Conservation (phyloP, 148 eudicot genomes). For the Arbutus unedo region DNA sequence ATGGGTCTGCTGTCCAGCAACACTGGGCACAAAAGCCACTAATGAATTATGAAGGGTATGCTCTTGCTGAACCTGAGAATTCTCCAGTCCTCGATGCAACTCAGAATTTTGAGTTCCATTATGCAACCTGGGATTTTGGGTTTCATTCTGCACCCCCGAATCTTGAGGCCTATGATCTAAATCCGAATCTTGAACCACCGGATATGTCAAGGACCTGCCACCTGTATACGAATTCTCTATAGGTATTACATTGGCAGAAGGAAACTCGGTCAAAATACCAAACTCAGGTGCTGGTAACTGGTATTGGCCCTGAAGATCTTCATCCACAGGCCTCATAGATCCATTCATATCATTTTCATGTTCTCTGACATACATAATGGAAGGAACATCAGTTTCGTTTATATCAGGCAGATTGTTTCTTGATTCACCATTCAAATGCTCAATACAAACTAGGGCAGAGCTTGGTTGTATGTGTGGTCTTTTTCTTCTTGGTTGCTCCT, state of each 20-base stretch:
- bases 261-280: slow-evolving; percentile 30
- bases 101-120: slow-evolving; percentile 13
- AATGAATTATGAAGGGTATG: slow-evolving; percentile 34
- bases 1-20: slow-evolving; percentile 32
- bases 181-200: slow-evolving; percentile 28
- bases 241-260: slow-evolving; percentile 32
- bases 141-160: slow-evolving; percentile 12
- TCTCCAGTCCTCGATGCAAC: slow-evolving; percentile 16
- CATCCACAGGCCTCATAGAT: slow-evolving; percentile 32
- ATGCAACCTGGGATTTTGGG: slow-evolving; percentile 9
- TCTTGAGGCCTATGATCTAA: slow-evolving; percentile 8
- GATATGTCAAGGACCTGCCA: slow-evolving; percentile 32
- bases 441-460: slow-evolving; percentile 28
- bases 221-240: slow-evolving; percentile 24
- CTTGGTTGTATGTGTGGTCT: slow-evolving; percentile 36
- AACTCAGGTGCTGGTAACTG: slow-evolving; percentile 37
- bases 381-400: slow-evolving; percentile 32
- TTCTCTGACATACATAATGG: slow-evolving; percentile 23
- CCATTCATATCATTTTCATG: slow-evolving; percentile 32
- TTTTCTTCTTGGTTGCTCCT: slow-evolving; percentile 37
- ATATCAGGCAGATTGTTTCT: slow-evolving; percentile 30
- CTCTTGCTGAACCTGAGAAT: slow-evolving; percentile 38
- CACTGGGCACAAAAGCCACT: slow-evolving; percentile 32
- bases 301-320: slow-evolving; percentile 31
- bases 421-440: slow-evolving; percentile 32